Conservation (phyloP, 75 land plant species). For the Selaginella tamariscina region DNA sequence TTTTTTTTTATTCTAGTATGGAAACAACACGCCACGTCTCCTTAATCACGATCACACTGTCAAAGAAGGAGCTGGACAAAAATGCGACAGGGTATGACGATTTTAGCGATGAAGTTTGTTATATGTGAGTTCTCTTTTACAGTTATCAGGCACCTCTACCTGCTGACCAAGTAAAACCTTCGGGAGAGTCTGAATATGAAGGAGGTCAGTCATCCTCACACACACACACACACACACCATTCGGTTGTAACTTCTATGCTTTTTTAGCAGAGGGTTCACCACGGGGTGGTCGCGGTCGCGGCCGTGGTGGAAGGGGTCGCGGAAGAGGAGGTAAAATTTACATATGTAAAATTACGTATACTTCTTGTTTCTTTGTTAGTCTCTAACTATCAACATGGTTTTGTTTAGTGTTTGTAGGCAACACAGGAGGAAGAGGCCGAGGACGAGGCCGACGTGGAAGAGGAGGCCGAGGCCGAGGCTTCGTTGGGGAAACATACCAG, state of each 20-base stretch:
- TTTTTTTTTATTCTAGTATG: constrained; percentile 19
- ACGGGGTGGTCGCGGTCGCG: background rate
- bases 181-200: constrained; percentile 56
- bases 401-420: no score
- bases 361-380: no score
- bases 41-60: constrained; percentile 69
- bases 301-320: no score
- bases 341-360: no score
- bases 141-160: constrained; percentile 86
- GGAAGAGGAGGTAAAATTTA: background rate
- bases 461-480: background rate
- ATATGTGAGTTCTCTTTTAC: background rate
- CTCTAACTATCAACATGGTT: no score
- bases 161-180: constrained; percentile 65
- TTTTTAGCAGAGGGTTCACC: background rate
- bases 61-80: constrained; percentile 67
- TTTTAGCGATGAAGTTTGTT: background rate
- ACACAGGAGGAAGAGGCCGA: constrained; percentile 1
- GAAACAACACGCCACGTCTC: constrained; percentile 89
- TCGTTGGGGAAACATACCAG: background rate
- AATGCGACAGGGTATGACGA: constrained; percentile 70
- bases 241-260: background rate
- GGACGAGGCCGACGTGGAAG: background rate
- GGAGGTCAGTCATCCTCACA: constrained; percentile 53
- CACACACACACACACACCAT: no score